A percentile compares a stretch with the other conserved stretches of the same genome.
Conservation (phyloP, 1,284 basidiomycete genomes). For the Malassezia furfur region DNA sequence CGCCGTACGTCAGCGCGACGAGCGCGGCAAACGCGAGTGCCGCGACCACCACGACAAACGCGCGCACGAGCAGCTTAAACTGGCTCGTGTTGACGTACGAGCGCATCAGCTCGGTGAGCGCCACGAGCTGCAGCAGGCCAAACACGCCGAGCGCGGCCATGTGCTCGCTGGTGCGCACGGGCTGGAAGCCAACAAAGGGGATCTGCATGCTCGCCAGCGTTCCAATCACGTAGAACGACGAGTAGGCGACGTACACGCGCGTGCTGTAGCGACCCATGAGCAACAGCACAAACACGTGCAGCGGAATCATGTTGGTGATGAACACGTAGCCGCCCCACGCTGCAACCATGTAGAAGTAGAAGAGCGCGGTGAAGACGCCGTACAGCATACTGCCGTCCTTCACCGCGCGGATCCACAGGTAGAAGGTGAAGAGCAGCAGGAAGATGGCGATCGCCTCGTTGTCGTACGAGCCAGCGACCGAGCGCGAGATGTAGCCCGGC, state of each 20-base stretch:
- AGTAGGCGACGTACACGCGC: conserved; percentile 88
- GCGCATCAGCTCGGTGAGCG: conserved; percentile 80
- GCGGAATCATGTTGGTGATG: conserved; percentile 99
- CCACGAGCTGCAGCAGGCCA: conserved; percentile 89
- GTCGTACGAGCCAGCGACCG: conserved; percentile 97
- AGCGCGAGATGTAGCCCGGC: conserved; percentile 92
- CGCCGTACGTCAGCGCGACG: conserved; percentile 71
- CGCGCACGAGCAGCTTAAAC: conserved; percentile 63
- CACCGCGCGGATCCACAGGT: conserved; percentile 90
- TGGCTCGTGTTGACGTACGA: conserved; percentile 84
- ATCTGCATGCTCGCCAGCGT: conserved; percentile 98
- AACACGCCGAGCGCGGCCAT: conserved; percentile 98
- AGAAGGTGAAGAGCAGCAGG: conserved; percentile 98
- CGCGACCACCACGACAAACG: conserved; percentile 60
- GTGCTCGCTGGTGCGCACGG: conserved; percentile 93
- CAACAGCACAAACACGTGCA: conserved; percentile 83
- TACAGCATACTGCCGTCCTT: conserved; percentile 87
- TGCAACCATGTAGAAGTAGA: conserved; percentile 99
- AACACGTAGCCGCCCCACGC: conserved; percentile 99
- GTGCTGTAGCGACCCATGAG: conserved; percentile 94
- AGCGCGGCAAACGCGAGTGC: conserved; percentile 54
- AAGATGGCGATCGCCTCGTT: conserved; percentile 99
- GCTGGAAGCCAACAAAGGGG: conserved; percentile 97
- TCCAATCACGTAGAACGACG: conserved; percentile 93
- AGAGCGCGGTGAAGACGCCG: conserved; percentile 79